These are phyloP conservation scores for Cladosporium sp. DNA, from an alignment of 2,329 filamentous ascomycete species.

Conservation along the genomic window DNA sequence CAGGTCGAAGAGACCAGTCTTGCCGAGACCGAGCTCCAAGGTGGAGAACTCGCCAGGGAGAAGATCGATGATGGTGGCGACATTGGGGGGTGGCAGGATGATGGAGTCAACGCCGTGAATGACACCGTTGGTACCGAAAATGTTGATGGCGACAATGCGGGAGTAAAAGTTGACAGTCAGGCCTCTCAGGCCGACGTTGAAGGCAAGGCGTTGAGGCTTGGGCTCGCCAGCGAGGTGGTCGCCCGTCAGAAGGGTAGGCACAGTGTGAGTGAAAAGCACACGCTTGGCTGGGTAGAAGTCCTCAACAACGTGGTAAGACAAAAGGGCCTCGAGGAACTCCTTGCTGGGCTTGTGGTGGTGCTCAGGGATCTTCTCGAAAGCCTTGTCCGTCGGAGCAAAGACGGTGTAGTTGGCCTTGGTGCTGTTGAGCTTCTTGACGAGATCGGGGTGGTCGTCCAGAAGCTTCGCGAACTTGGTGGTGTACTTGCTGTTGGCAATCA, in stretches of 20 bases:
- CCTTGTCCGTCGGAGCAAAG: constrained; percentile 75
- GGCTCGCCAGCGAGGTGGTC: constrained; percentile 61
- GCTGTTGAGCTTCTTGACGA: constrained; percentile 72
- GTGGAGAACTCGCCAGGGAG: constrained; percentile 75
- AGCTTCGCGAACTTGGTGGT: constrained; percentile 75
- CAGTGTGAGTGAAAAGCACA: constrained; percentile 70
- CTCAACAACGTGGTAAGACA: constrained; percentile 73
- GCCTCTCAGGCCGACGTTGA: constrained; percentile 63
- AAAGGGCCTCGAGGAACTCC: constrained; percentile 66
- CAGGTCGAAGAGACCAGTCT: constrained; percentile 68
- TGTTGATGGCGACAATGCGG: constrained; percentile 67
- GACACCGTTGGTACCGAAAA: constrained; percentile 75
- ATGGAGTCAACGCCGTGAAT: constrained; percentile 75
- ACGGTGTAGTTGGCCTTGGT: constrained; percentile 74
- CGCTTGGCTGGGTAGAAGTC: constrained; percentile 65
- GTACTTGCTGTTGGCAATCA: constrained; percentile 73
- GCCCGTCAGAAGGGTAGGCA: constrained; percentile 67
- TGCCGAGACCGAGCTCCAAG: constrained; percentile 69
- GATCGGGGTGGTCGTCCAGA: constrained; percentile 69
- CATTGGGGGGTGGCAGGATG: constrained; percentile 71
- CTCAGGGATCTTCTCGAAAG: constrained; percentile 67
- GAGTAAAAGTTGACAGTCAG: constrained; percentile 76
- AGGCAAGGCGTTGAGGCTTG: constrained; percentile 67
- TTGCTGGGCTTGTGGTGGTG: constrained; percentile 63
- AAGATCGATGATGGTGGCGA: constrained; percentile 63